Base-by-base conservation (phyloP, 75 land plant species). In the Picea sitchensis region DNA sequence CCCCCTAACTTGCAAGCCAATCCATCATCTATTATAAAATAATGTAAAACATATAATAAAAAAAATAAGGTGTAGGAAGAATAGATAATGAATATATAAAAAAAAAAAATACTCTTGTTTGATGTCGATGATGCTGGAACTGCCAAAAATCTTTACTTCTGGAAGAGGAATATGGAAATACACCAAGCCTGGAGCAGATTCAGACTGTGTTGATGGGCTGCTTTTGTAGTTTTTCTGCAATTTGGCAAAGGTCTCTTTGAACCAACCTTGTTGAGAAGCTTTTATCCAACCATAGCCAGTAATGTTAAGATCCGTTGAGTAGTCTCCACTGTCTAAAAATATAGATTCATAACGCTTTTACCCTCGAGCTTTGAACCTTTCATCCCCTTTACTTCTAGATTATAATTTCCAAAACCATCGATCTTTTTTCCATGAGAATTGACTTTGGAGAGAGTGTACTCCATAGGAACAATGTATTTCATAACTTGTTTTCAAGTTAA, bases 251-350 rank as follows among this genome's bases (percentile, higher is more conserved):
- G 80, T 44, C 3, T 75, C 58, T 34, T 78, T 65, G 56, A 87
- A 67, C 88, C 88, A 87, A 3, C 60, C 58, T 72, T 82, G 76
- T 78, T 87, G 88, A 61, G 80, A 81, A 23, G 80, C 58, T 57
- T 81, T 85, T 14, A 87, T 77, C 88, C 88, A 87, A 5, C 76
- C 88, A 84, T 84, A 87, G 15, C 87, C 83, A 15, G 34, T 17
- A 6, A 84, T 61, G 31, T 26, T 31, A 31, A 83, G 61, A 58
- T 76, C 78, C 4, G 60, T 79, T 23, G 87, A 81, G 63, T 84
- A 81, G 57, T 87, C 88, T 14, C 88, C 88, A 84, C 88, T 87
- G 59, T 87, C 88, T 77, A 87, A 62, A 87, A 67, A 73, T 81
- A 87, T 23, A 87, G 71, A 67, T 87, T 87, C 34, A 87, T 75